phyloP scores from a whole-genome alignment of 176 grass and related monocot species.

The Cenchrus americanus region DNA sequence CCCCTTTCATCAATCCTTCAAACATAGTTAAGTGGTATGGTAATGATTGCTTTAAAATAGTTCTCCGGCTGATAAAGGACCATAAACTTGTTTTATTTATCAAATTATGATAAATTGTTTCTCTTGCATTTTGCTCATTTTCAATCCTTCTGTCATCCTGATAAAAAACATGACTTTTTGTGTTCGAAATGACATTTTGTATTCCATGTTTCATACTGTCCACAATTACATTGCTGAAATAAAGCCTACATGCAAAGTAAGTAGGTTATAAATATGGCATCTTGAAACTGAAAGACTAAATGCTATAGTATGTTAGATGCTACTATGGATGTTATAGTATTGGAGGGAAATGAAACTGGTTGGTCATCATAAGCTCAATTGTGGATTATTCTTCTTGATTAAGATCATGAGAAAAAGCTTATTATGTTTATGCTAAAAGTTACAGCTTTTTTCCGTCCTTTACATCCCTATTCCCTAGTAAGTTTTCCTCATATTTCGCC shows the following conservation, averaged over 20 bases:
- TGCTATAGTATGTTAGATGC: neutral
- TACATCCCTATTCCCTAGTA: neutral
- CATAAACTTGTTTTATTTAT: neutral
- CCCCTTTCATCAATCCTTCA: neutral
- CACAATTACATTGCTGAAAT: neutral
- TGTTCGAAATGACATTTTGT: neutral
- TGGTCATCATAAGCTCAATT: neutral
- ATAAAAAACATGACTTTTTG: neutral
- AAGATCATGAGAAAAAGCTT: neutral
- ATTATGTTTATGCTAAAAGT: constrained; percentile 8
- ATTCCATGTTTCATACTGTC: neutral
- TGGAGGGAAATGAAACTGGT: neutral
- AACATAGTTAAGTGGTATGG: neutral
- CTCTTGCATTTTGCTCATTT: neutral
- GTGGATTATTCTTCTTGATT: neutral
- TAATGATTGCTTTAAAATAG: neutral
- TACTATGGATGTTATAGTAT: neutral
- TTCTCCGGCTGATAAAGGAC: neutral
- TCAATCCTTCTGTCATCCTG: neutral
- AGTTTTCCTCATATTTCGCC: constrained; percentile 16
- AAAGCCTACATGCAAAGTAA: neutral
- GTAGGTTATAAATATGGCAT: neutral
- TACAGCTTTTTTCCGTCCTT: neutral
- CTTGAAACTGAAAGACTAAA: neutral
- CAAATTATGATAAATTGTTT: neutral